Evolutionary conservation across 768 basidiomycete species (phyloP).

Genomic region (Tephrocybe sp.): DNA sequence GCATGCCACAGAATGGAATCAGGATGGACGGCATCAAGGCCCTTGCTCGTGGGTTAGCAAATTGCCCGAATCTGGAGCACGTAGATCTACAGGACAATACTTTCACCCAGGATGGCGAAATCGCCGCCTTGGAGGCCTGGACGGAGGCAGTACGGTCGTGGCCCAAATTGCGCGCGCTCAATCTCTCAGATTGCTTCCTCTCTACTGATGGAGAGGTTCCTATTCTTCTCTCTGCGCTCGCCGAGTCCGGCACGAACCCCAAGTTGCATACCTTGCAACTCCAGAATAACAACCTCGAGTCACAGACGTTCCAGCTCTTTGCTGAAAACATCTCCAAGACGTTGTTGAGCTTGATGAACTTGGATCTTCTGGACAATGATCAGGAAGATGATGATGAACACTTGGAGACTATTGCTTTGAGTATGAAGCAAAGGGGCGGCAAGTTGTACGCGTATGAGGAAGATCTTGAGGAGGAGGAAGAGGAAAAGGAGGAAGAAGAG

Average conservation of each 20-base stretch:
- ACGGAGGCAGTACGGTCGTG: conserved; percentile 66
- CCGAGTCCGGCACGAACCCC: conserved; percentile 66
- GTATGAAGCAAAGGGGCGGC: conserved; percentile 64
- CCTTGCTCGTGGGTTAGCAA: conserved; percentile 71
- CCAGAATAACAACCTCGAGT: conserved; percentile 90
- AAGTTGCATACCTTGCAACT: conserved; percentile 75
- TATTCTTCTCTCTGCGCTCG: conserved; percentile 56
- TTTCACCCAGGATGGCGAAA: conserved; percentile 60
- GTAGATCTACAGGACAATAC: conserved; percentile 95
- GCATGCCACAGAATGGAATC: conserved; percentile 98
- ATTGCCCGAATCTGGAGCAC: conserved; percentile 61
- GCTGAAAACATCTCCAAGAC: conserved; percentile 62
- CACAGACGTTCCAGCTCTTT: conserved; percentile 62
- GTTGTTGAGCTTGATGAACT: conserved; percentile 52
- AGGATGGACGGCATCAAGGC: conserved; percentile 85
- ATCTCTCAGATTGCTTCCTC: conserved; percentile 90
- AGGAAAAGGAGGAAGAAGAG: conserved; percentile 49
- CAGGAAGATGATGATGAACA: conserved; percentile 73
- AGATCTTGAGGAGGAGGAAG: conserved; percentile 77
- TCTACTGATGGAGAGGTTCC: conserved; percentile 80
- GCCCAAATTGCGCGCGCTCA: conserved; percentile 71
- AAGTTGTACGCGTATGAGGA: conserved; percentile 69
- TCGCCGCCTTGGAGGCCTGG: conserved; percentile 51
- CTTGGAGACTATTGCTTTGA: conserved; percentile 48
- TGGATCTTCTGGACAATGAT: conserved; percentile 93